phyloP scores from a whole-genome alignment of 179 eudicot species.

The Monotropa hypopitys region DNA sequence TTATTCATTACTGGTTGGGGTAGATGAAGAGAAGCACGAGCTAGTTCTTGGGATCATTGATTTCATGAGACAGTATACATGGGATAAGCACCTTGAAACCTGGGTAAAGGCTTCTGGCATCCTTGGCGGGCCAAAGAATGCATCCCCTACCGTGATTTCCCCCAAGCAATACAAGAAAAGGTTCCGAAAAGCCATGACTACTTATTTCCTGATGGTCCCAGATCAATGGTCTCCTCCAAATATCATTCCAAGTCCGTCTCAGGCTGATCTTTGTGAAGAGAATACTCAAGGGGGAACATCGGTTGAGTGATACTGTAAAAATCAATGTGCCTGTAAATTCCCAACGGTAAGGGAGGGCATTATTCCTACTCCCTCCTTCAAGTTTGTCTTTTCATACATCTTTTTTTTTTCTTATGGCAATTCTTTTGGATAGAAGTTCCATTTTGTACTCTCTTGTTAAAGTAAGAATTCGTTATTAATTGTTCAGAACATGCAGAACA shows the following conservation, averaged over 20 bases:
- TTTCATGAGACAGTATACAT: constrained; percentile 97
- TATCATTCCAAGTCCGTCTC: constrained; percentile 36
- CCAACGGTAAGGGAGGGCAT: constrained; percentile 12
- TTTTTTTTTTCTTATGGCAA: constrained; percentile 6
- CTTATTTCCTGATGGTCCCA: constrained; percentile 86
- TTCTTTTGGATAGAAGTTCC: constrained; percentile 22
- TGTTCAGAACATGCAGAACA: constrained; percentile 13
- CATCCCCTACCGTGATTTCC: constrained; percentile 78
- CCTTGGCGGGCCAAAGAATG: constrained; percentile 80
- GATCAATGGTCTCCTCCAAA: constrained; percentile 83
- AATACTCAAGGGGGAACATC: constrained; percentile 28
- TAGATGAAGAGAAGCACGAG: constrained; percentile 86
- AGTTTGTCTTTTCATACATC: constrained; percentile 9
- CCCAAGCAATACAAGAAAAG: constrained; percentile 87
- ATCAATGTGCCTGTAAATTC: constrained; percentile 16
- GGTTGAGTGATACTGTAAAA: constrained; percentile 24
- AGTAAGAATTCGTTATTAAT: constrained; percentile 4
- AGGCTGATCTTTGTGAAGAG: constrained; percentile 39
- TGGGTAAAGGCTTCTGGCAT: constrained; percentile 94
- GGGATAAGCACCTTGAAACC: constrained; percentile 98
- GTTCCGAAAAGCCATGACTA: constrained; percentile 90
- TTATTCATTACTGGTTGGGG: constrained; percentile 76
- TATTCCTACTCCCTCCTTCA: neutral
- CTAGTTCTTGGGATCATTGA: constrained; percentile 90
- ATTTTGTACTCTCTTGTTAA: neutral